Evolutionary conservation across 257 asterid genomes (phyloP).

Genomic region (Solanum piurae): DNA sequence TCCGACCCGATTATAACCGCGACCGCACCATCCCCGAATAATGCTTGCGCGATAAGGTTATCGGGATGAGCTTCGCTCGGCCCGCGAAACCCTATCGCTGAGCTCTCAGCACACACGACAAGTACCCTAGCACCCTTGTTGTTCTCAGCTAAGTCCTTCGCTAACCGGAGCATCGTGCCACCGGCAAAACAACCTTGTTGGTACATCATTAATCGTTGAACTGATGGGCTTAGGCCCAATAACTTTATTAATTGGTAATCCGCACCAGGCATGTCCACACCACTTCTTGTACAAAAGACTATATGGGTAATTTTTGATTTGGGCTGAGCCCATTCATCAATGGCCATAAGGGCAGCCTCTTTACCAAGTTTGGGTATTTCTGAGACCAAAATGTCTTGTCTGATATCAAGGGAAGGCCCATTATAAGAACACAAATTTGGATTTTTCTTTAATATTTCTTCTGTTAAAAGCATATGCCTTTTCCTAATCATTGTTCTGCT

Average conservation of each 20-base stretch:
- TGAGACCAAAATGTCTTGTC: not conserved
- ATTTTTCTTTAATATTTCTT: not conserved
- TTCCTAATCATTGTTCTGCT: not conserved
- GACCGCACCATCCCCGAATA: not conserved
- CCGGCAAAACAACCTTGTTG: conserved; percentile 4
- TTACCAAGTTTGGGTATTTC: conserved; percentile 2
- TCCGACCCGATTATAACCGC: not conserved
- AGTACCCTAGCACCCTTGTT: not conserved
- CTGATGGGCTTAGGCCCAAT: conserved; percentile 1
- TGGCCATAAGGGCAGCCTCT: not conserved
- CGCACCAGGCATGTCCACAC: conserved; percentile 5
- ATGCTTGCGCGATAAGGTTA: not conserved
- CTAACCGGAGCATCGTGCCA: not conserved
- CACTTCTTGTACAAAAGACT: conserved; percentile 2
- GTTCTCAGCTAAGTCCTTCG: conserved; percentile 3
- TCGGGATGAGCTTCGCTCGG: not conserved
- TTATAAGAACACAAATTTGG: not conserved
- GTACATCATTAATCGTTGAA: not conserved
- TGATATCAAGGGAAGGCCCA: not conserved
- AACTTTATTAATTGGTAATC: not conserved
- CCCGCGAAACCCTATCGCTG: not conserved
- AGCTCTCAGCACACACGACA: not conserved
- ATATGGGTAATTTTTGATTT: not conserved
- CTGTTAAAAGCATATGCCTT: conserved; percentile 3
- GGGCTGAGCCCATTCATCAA: conserved; percentile 3